Percentiles rank a stretch among this genome's conserved stretches.
phyloP scores from a whole-genome alignment of 768 basidiomycete genomes.

The Boletus sp. region DNA sequence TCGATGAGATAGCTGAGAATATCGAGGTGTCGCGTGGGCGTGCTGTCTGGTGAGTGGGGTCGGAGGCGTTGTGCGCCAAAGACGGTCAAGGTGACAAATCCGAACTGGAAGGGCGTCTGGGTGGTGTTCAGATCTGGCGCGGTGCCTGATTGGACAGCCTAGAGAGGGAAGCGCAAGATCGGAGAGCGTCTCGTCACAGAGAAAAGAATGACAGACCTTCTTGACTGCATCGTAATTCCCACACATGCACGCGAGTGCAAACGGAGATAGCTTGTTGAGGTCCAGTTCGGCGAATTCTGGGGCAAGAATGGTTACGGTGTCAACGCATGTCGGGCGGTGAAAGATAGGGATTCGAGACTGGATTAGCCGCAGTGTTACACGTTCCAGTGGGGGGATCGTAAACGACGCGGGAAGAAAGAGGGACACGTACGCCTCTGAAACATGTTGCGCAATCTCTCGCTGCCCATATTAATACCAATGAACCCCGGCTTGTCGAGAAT shows the following conservation, averaged over 20 bases:
- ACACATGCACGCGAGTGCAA: conserved; percentile 25
- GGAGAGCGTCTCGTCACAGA: neutral
- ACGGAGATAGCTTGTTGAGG: conserved; percentile 16
- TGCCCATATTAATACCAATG: conserved; percentile 22
- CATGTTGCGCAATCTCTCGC: conserved; percentile 29
- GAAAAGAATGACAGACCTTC: conserved; percentile 11
- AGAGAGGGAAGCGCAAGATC: neutral
- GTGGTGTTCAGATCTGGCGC: conserved; percentile 38
- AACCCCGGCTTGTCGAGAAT: conserved; percentile 28
- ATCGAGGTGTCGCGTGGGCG: conserved; percentile 29
- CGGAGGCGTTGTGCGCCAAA: conserved; percentile 40
- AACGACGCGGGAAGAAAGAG: neutral
- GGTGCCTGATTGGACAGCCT: conserved; percentile 25
- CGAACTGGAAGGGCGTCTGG: conserved; percentile 42
- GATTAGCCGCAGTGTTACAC: neutral
- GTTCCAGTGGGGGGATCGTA: neutral
- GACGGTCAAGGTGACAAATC: conserved; percentile 41
- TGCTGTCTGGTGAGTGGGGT: conserved; percentile 2
- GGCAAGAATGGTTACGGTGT: neutral
- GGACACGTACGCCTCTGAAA: conserved; percentile 26
- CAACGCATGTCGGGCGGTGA: neutral
- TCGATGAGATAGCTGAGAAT: conserved; percentile 42
- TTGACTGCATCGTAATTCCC: conserved; percentile 20
- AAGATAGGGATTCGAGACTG: neutral
- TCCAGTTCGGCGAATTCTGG: conserved; percentile 22